A percentile compares a stretch with the other conserved stretches of the same genome.
Evolutionary conservation across 2,329 filamentous ascomycete species (phyloP).

Genomic region (Aspergillus brunneoviolaceus): DNA sequence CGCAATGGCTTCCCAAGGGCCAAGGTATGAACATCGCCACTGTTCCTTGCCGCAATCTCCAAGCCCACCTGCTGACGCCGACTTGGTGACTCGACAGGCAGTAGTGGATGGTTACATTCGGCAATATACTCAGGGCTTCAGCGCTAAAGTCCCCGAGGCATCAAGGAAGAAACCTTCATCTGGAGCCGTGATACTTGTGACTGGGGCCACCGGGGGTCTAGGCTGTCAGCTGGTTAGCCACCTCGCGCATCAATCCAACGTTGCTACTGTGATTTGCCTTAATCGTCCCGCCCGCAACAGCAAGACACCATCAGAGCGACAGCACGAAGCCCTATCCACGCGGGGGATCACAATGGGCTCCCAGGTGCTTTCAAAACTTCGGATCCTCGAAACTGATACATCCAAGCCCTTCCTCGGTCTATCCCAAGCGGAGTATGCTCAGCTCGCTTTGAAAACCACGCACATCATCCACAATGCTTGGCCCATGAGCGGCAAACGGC

Average conservation of each 20-base stretch:
- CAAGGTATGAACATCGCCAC: too few species aligned
- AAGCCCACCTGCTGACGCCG: too few species aligned
- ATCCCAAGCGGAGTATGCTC: slow-evolving; percentile 34
- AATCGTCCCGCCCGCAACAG: slow-evolving; percentile 43
- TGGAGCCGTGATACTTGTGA: slow-evolving; percentile 35
- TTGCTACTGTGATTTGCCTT: slow-evolving; percentile 46
- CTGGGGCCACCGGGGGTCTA: slow-evolving; percentile 43
- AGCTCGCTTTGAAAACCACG: slow-evolving; percentile 42
- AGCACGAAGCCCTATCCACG: slow-evolving; percentile 33
- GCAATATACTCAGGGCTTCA: not conserved
- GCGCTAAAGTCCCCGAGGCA: too few species aligned
- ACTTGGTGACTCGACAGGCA: too few species aligned
- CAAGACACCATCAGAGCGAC: slow-evolving; percentile 26
- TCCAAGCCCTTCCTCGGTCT: slow-evolving; percentile 53
- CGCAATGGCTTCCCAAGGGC: not conserved
- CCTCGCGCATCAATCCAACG: slow-evolving; percentile 28
- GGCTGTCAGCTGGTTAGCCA: slow-evolving; percentile 43
- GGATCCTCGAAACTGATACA: slow-evolving; percentile 52
- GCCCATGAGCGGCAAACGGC: slow-evolving; percentile 27
- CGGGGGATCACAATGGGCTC: slow-evolving; percentile 25
- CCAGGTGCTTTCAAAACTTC: slow-evolving; percentile 35
- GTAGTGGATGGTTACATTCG: too few species aligned
- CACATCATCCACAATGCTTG: slow-evolving; percentile 44
- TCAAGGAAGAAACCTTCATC: too few species aligned
- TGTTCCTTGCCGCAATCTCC: too few species aligned